phyloP scores from a whole-genome alignment of 495 filamentous ascomycete species.

The Aspergillus biplanus region DNA sequence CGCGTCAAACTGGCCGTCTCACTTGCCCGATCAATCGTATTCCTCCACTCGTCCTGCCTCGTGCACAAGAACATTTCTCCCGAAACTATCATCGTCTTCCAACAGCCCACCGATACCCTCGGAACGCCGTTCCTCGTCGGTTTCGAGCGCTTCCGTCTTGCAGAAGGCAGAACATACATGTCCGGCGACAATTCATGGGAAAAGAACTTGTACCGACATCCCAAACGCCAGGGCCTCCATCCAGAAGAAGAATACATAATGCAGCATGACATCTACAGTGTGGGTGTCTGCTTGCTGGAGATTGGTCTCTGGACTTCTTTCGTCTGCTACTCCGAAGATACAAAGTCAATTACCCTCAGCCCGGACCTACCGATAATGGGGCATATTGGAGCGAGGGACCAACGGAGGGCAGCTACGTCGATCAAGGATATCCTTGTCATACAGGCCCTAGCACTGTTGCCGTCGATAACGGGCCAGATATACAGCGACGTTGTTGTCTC shows the following conservation, averaged over 20 bases:
- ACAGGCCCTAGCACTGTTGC: slow-evolving; percentile 43
- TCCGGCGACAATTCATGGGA: slow-evolving; percentile 39
- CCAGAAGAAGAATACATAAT: slow-evolving; percentile 42
- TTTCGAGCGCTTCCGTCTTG: slow-evolving; percentile 40
- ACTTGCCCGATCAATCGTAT: slow-evolving; percentile 42
- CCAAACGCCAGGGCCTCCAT: slow-evolving; percentile 36
- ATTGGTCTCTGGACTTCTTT: slow-evolving; percentile 47
- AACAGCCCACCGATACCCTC: slow-evolving; percentile 11
- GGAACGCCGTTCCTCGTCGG: slow-evolving; percentile 42
- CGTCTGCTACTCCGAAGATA: slow-evolving; percentile 23
- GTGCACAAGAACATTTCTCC: slow-evolving; percentile 54
- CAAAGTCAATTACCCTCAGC: slow-evolving; percentile 1
- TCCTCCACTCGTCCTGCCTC: slow-evolving; percentile 43
- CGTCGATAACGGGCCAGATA: slow-evolving; percentile 49
- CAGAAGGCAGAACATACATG: slow-evolving; percentile 17
- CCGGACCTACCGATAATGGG: slow-evolving; percentile 1
- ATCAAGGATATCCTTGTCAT: slow-evolving; percentile 46
- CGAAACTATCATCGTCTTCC: slow-evolving; percentile 42
- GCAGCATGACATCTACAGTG: slow-evolving; percentile 55
- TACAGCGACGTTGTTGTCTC: slow-evolving; percentile 54
- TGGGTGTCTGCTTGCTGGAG: slow-evolving; percentile 51
- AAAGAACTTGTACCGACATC: slow-evolving; percentile 47
- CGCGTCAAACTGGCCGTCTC: slow-evolving; percentile 34
- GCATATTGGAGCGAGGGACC: slow-evolving; percentile 9
- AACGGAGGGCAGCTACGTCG: neutral